phyloP scores from a whole-genome alignment of 78 protist genomes.

The Tieghemostelium lacteum region DNA sequence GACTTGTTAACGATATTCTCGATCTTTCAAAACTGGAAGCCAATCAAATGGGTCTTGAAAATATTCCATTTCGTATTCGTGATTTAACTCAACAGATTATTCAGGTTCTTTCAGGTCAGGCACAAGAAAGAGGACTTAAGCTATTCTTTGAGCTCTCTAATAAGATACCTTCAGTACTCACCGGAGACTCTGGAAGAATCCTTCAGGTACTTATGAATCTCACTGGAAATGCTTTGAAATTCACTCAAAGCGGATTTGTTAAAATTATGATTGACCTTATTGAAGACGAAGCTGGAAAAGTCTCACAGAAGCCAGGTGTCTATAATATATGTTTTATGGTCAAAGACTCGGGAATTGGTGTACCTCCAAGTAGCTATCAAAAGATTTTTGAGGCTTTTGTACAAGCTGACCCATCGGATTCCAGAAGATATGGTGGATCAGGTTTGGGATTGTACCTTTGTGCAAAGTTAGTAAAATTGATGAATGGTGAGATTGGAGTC shows the following conservation, averaged over 20 bases:
- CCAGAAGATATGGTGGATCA: slow-evolving; percentile 76
- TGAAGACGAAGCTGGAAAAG: slow-evolving; percentile 56
- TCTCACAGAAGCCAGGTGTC: slow-evolving; percentile 15
- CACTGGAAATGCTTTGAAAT: slow-evolving; percentile 84
- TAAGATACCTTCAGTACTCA: slow-evolving; percentile 7
- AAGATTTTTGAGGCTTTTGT: slow-evolving; percentile 81
- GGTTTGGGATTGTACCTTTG: slow-evolving; percentile 73
- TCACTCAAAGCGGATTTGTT: slow-evolving; percentile 74
- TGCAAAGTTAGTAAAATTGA: slow-evolving; percentile 53
- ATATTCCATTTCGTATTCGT: slow-evolving; percentile 33
- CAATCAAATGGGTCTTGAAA: slow-evolving; percentile 70
- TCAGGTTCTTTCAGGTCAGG: slow-evolving; percentile 64
- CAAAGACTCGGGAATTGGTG: slow-evolving; percentile 86
- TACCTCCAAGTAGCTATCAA: slow-evolving; percentile 60
- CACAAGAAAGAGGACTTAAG: slow-evolving; percentile 35
- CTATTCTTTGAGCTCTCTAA: slow-evolving; percentile 43
- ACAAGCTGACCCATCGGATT: slow-evolving; percentile 85
- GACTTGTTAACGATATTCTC: slow-evolving; percentile 83
- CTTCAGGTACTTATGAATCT: slow-evolving; percentile 80
- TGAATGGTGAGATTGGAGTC: slow-evolving; percentile 78
- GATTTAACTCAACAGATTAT: slow-evolving; percentile 70
- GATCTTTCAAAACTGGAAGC: slow-evolving; percentile 86
- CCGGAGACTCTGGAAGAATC: slow-evolving; percentile 80
- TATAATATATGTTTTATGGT: slow-evolving; percentile 53
- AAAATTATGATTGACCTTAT: slow-evolving; percentile 53